Base-by-base conservation (phyloP, 345 rosid genomes). In the Boechera divaricarpa region DNA sequence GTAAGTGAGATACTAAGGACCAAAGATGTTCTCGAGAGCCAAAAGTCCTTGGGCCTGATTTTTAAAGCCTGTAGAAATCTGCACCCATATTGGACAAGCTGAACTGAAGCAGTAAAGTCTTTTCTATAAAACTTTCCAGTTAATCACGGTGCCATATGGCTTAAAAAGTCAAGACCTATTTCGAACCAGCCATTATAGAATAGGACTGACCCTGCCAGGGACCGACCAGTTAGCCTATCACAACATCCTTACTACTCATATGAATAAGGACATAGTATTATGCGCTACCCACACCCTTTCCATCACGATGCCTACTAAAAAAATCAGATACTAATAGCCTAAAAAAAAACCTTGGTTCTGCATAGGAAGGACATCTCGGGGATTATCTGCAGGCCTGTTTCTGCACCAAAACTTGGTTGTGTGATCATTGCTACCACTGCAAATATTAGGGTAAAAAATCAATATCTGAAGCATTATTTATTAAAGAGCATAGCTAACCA, bases 401-500 rank as follows among this genome's bases (percentile, higher is more conserved):
- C 98, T 86, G 90, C 94, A 89, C 98, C 98, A 94, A 80, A 94
- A 94, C 86, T 90, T 94, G 64, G 98, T 94, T 2, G 96, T 86
- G 80, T 89, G 90, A 78, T 95, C 99, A 75, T 88, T 86, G 92
- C 99, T 91, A 75, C 99, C 99, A 73, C 99, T 95, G 93, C 89
- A 88, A 64, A 77, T 80, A 67, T 67, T 79, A 68, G 2, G 18
- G 71, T 26, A 44, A n/a, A 29, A 56, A 54, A 58, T 82, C 72
- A 78, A 69, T 36, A 47, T 47, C 68, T 35, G 76, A 63, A 35
- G 42, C 49, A 77, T 26, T 2, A 21, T 36, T 57, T 54, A 58
- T 64, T 13, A 75, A 48, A 58, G 47, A 68, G 29, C 38, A 65
- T 42, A 51, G 31, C 42, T 57, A 13, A 58, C 70, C 31, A 59